Evolutionary conservation across 176 grass and related monocot genomes (phyloP).

Genomic region (Hyparrhenia diplandra): DNA sequence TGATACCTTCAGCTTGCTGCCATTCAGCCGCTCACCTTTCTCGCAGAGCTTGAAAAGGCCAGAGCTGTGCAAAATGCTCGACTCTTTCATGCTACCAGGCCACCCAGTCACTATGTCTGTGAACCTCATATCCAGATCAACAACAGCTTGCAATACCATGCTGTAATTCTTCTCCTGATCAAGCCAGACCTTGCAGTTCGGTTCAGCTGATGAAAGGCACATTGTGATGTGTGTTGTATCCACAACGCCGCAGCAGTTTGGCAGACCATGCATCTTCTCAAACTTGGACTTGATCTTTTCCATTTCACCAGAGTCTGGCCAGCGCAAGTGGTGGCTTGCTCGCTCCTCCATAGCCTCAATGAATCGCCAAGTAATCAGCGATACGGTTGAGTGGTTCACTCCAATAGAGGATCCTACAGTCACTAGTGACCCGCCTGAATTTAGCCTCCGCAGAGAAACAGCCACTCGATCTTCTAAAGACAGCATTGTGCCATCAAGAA

Average conservation of each 20-base stretch:
- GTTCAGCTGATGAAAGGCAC: slow-evolving; percentile 60
- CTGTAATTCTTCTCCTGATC: too few species aligned
- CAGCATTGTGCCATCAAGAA: slow-evolving; percentile 46
- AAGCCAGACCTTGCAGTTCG: not conserved
- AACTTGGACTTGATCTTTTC: slow-evolving; percentile 63
- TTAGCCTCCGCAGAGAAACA: slow-evolving; percentile 49
- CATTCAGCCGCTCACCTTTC: too few species aligned
- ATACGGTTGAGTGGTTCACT: slow-evolving; percentile 58
- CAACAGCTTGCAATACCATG: too few species aligned
- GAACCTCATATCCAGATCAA: too few species aligned
- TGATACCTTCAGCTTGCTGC: too few species aligned
- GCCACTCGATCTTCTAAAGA: slow-evolving; percentile 64
- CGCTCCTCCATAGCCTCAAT: slow-evolving; percentile 66
- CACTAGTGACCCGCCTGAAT: slow-evolving; percentile 59
- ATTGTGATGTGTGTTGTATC: slow-evolving; percentile 74
- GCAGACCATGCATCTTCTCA: slow-evolving; percentile 46
- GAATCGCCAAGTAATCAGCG: slow-evolving; percentile 65
- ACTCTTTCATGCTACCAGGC: too few species aligned
- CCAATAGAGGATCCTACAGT: slow-evolving; percentile 54
- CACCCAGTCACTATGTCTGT: too few species aligned
- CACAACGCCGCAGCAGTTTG: slow-evolving; percentile 66
- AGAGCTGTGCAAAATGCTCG: too few species aligned
- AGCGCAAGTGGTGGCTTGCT: slow-evolving; percentile 40
- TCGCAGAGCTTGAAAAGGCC: too few species aligned
- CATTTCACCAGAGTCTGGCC: slow-evolving; percentile 27